Evolutionary conservation across 805 yeast genomes (phyloP), one percentile per base, ranked within the genome.

Genomic region (Babjeviella inositovora): DNA sequence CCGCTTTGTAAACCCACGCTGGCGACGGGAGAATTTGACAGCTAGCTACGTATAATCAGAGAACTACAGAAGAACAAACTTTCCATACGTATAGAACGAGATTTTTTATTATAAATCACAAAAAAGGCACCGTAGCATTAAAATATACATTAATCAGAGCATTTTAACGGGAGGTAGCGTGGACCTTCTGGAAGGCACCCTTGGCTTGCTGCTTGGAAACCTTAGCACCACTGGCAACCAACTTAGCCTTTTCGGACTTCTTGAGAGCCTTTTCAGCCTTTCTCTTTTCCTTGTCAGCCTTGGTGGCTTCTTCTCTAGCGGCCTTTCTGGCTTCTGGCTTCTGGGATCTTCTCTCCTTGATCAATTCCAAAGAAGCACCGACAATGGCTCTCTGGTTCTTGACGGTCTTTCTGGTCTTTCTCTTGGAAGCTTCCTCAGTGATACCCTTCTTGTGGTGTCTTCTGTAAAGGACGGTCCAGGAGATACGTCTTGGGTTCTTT

Each of bases 391-490:
- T 90, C 70, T 85, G 96, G 63, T 79, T 72, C 79, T 90, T 90
- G 63, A 85, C 92, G 52, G 94, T 59, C 75, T 82, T 85, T 74
- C 95, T 87, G 46, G 90, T 43, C 68, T 94, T 81, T 77, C 81
- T 92, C 79, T 82, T 90, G 60, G 92, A 47, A 45, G 79, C 81
- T 70, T 90, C 98, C 73, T 90, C 99, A 53, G 95, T 74, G 57
- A 87, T 72, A 70, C 99, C 99, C 71, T 90, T 90, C 79, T 82
- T 84, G 93, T 90, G 97, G 70, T 87, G 95, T 69, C 93, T 81
- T 76, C 99, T 87, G 87, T 69, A 90, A 51, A 90, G 73, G 53
- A 87, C 96, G 43, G 99, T 90, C 99, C 99, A 90, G 39, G 97
- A 74, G 58, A 90, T 74, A 75, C 95, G 80, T 76, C 99, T 85